A percentile compares a stretch with the other conserved stretches of the same genome.
phyloP scores from a whole-genome alignment of 2,329 filamentous ascomycete genomes.

The Cercospora sesami region DNA sequence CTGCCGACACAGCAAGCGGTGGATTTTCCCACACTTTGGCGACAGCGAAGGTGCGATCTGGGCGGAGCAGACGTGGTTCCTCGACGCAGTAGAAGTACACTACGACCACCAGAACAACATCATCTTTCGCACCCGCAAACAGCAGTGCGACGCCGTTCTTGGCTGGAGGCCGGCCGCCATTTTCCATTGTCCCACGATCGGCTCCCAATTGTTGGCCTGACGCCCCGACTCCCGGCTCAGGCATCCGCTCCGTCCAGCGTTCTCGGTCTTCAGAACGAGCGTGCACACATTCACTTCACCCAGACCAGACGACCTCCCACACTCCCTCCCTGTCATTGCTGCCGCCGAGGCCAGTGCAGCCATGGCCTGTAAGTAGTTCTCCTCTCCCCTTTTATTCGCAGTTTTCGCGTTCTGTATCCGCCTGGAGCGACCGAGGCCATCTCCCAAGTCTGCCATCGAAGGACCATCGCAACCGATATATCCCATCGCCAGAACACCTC shows the following conservation, averaged over 20 bases:
- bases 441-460: conserved; percentile 32
- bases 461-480: conserved; percentile 30
- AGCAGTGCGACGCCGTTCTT: neutral
- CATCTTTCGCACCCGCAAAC: neutral
- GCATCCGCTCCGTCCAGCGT: conserved; percentile 2
- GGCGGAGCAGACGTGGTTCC: neutral
- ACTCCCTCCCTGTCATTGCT: conserved; percentile 18
- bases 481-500: conserved; percentile 31
- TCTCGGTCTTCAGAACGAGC: conserved; percentile 6
- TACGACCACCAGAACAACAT: neutral
- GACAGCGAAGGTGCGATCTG: neutral
- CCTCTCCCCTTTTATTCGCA: conserved; percentile 40
- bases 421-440: conserved; percentile 22
- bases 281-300: conserved; percentile 10
- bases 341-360: conserved; percentile 40
- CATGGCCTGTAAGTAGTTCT: conserved; percentile 60
- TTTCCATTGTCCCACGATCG: neutral
- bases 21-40: neutral
- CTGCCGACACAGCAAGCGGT: neutral
- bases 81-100: neutral
- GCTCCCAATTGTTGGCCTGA: neutral
- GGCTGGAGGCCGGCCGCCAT: neutral
- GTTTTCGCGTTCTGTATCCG: conserved; percentile 17
- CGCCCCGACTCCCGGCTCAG: neutral
- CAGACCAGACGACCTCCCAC: conserved; percentile 18